Evolutionary conservation across 495 filamentous ascomycete species (phyloP).

Genomic region (Hyaloscypha hepaticicola): DNA sequence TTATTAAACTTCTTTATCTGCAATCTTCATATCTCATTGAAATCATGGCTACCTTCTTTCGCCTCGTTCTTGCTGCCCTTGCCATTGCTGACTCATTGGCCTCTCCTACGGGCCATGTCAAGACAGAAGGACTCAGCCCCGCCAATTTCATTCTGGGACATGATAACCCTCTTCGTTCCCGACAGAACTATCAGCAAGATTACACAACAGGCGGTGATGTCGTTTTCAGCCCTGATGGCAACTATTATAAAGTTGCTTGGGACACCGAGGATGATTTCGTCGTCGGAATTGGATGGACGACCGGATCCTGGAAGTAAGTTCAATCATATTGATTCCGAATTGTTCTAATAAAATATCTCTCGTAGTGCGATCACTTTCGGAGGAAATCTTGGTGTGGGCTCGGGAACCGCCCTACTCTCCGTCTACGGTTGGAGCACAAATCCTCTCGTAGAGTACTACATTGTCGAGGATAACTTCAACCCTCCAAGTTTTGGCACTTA

Average conservation of each 20-base stretch:
- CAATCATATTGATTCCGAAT: not conserved
- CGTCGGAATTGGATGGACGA: slow-evolving; percentile 2
- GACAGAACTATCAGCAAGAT: not conserved
- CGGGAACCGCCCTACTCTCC: slow-evolving; percentile 1
- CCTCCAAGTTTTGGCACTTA: slow-evolving; percentile 22
- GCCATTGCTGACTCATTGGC: not conserved
- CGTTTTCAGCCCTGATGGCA: not conserved
- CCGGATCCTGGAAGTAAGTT: not conserved
- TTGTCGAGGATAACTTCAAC: not conserved
- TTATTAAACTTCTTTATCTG: no score
- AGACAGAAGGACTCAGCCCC: not conserved
- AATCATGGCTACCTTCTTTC: not conserved
- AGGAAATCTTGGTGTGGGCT: not conserved
- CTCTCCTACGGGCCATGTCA: not conserved
- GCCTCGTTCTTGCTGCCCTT: not conserved
- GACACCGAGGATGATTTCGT: slow-evolving; percentile 1
- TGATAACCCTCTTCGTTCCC: not conserved
- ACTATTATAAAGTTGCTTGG: not conserved
- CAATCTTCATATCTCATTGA: not conserved
- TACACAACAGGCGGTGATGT: not conserved
- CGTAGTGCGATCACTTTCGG: not conserved
- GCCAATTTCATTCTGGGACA: not conserved
- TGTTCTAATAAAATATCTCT: not conserved
- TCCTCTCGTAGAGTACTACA: slow-evolving; percentile 16
- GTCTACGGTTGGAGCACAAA: slow-evolving; percentile 17